Evolutionary conservation across 148 eudicot genomes (phyloP).

Genomic region (Linanthus parryae): DNA sequence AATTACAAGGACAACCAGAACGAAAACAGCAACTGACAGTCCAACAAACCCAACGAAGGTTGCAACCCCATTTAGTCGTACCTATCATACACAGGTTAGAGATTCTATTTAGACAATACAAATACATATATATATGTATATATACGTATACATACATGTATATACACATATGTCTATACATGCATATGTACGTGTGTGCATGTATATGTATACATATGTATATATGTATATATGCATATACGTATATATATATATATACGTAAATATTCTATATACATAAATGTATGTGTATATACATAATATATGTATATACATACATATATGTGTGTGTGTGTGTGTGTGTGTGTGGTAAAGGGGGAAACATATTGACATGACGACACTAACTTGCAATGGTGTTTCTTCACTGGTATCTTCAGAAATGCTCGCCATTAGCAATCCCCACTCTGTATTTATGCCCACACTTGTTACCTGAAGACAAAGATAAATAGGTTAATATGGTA

Average conservation of each 20-base stretch:
- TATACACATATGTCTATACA: too few species aligned
- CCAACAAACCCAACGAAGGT: slow-evolving; percentile 89
- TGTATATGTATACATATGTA: too few species aligned
- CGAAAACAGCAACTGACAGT: slow-evolving; percentile 63
- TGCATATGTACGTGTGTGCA: too few species aligned
- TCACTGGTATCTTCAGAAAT: slow-evolving; percentile 97
- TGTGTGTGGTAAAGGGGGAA: too few species aligned
- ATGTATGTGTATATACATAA: too few species aligned
- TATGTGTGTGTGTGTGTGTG: too few species aligned
- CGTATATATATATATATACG: too few species aligned
- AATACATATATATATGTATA: too few species aligned
- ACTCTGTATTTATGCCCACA: slow-evolving; percentile 93
- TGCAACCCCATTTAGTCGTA: slow-evolving; percentile 90
- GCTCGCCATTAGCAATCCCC: slow-evolving; percentile 99
- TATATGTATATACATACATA: too few species aligned
- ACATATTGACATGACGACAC: neutral
- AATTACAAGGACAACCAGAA: slow-evolving; percentile 50
- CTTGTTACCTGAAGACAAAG: slow-evolving; percentile 61
- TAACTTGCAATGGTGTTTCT: slow-evolving; percentile 97
- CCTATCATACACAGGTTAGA: slow-evolving; percentile 28
- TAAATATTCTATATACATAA: too few species aligned
- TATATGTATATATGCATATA: too few species aligned
- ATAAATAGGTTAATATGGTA: neutral
- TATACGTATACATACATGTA: too few species aligned
- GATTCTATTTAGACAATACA: neutral